Percentiles rank a stretch among this genome's conserved stretches.
Conservation (phyloP, 176 grass and related monocot genomes). For the Bolboschoenus planiculmis region DNA sequence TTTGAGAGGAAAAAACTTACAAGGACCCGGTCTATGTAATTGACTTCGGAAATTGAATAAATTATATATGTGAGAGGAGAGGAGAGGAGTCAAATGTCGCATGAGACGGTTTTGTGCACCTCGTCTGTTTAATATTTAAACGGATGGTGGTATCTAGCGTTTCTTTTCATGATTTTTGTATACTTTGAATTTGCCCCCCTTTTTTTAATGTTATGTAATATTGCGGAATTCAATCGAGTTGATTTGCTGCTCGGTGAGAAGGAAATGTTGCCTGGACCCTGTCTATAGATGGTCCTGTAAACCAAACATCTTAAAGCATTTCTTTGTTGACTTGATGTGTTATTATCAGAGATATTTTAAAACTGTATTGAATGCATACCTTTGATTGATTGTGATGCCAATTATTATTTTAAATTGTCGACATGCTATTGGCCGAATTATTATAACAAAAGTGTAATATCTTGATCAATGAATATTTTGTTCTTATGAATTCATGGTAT, state of each 20-base stretch:
- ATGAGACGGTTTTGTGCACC: neutral
- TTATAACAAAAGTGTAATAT: neutral
- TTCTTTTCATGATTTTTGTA: conserved; percentile 22
- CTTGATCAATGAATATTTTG: neutral
- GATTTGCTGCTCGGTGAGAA: neutral
- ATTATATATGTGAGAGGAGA: neutral
- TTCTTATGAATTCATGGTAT: neutral
- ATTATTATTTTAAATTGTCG: neutral
- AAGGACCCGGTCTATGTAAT: neutral
- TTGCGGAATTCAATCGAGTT: conserved; percentile 1
- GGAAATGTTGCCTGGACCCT: neutral
- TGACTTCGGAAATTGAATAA: neutral
- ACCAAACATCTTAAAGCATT: neutral
- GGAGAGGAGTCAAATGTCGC: neutral
- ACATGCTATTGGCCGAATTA: neutral
- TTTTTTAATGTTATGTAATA: conserved; percentile 1
- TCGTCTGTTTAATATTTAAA: neutral
- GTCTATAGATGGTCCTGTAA: neutral
- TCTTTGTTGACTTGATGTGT: neutral
- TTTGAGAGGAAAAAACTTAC: neutral
- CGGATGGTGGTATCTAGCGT: conserved; percentile 9
- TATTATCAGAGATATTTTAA: neutral
- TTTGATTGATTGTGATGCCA: neutral
- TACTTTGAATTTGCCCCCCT: neutral
- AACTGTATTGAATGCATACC: neutral